These are phyloP conservation scores for Apiotrichum siamense DNA, from an alignment of 1,284 basidiomycete species.

Conservation along the genomic window DNA sequence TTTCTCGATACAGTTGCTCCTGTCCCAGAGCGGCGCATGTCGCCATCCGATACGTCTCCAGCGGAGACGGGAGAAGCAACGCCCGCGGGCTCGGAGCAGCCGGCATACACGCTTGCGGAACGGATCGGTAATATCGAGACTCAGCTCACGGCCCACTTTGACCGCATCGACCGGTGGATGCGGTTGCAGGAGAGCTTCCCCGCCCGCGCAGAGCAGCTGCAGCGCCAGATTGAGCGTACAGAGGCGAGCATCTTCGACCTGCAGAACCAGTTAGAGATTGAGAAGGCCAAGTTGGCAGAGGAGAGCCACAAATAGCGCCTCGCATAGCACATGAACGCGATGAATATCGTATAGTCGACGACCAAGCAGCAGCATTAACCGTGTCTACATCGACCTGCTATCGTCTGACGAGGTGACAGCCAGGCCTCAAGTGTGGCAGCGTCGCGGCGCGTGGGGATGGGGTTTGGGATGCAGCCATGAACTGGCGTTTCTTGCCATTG, in stretches of 20 bases:
- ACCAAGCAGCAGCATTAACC: too few species aligned
- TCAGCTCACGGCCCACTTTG: not conserved
- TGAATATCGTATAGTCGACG: too few species aligned
- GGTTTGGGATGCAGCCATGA: not conserved
- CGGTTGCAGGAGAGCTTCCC: not conserved
- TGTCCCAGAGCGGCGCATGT: too few species aligned
- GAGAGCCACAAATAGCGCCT: not conserved
- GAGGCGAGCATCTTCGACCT: not conserved
- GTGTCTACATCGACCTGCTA: too few species aligned
- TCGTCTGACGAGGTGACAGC: too few species aligned
- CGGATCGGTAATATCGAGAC: not conserved
- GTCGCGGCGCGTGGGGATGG: not conserved
- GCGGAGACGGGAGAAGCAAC: too few species aligned
- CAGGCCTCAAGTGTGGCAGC: too few species aligned
- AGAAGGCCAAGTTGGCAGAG: not conserved
- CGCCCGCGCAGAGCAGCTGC: not conserved
- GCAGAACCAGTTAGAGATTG: conserved; percentile 3
- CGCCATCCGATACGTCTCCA: too few species aligned
- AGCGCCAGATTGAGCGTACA: conserved; percentile 4
- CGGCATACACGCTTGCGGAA: not conserved
- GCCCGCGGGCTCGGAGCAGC: not conserved
- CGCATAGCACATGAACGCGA: too few species aligned
- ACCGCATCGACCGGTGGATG: conserved; percentile 4
- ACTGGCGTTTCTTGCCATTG: conserved; percentile 1
- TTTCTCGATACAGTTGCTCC: too few species aligned